Evolutionary conservation across 2,329 filamentous ascomycete species (phyloP), one percentile per base, ranked within the genome.

Genomic region (Metarhizium anisopliae): DNA sequence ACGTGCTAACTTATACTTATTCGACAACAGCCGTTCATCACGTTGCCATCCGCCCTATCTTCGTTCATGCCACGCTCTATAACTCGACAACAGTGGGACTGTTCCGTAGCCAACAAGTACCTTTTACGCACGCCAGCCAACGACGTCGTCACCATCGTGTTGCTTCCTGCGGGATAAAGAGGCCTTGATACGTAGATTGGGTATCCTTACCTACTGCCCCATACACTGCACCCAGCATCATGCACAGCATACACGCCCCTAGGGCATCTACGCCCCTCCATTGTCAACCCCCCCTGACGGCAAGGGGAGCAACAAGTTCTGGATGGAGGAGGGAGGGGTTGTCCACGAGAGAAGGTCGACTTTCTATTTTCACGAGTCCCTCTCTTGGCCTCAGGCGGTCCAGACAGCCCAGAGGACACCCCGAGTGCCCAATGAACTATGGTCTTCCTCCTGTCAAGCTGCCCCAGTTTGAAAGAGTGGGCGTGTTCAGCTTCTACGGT

Each of bases 1-100:
- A 60, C 60, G 63, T 65, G 66, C 66, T 62, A 72, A 70, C 70
- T 73, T 73, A 73, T 73, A 73, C 69, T 67, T 62, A 63, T 62
- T 64, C 58, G 61, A 64, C 59, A 49, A 55, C 56, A 61, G 59
- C 53, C 57, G 55, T 56, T 59, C 43, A 59, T 57, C 60, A 57
- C 62, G 65, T 59, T 61, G 62, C 63, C 20, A 60, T 60, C 63
- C 61, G 59, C 58, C 57, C 55, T 60, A 53, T 60, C 49, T 51
- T 58, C 56, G 54, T 58, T 59, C 53, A 55, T 56, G 40, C 55
- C 53, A 53, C 47, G 50, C 50, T 55, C 47, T 38, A 50, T 50
- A 49, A 55, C 56, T 59, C 56, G 62, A 64, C 59, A 57, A 61
- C 59, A 59, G 67, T 66, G 66, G 66, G 64, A 68, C 66, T 67